Conservation (phyloP, 305 asterid species). For the Lippia alba region DNA sequence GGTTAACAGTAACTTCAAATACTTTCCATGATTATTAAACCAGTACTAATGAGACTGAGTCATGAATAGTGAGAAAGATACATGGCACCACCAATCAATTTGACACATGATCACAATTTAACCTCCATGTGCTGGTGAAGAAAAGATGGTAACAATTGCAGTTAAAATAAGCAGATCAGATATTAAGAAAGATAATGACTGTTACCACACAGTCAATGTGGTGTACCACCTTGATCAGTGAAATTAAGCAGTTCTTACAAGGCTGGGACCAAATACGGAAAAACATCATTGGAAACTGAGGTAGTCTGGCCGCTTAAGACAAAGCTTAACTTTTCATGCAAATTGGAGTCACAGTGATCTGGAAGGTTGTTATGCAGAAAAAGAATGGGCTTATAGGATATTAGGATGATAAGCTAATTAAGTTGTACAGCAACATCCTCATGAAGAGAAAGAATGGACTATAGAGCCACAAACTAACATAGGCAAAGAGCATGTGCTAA, state of each 20-base stretch:
- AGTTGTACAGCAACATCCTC: neutral
- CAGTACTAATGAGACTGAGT: neutral
- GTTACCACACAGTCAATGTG: neutral
- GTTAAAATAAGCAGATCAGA: neutral
- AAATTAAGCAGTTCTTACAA: slow-evolving; percentile 15
- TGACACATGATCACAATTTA: slow-evolving; percentile 10
- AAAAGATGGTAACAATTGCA: slow-evolving; percentile 10
- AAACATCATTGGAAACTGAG: slow-evolving; percentile 13
- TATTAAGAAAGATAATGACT: neutral
- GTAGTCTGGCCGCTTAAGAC: slow-evolving; percentile 3
- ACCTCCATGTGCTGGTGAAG: slow-evolving; percentile 10
- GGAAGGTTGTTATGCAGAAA: slow-evolving; percentile 1
- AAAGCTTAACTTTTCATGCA: slow-evolving; percentile 16
- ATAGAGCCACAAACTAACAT: no score
- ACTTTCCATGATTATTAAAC: slow-evolving; percentile 21
- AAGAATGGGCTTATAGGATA: neutral
- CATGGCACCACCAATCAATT: slow-evolving; percentile 15
- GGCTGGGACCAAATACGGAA: slow-evolving; percentile 8
- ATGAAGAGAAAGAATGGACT: no score
- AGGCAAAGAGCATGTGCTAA: neutral
- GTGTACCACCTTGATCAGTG: neutral
- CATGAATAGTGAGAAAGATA: neutral
- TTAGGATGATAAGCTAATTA: slow-evolving; percentile 11
- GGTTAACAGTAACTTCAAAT: slow-evolving; percentile 29
- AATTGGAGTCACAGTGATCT: slow-evolving; percentile 2